phyloP scores from a whole-genome alignment of 2,329 filamentous ascomycete genomes.

The Claviceps sp. region DNA sequence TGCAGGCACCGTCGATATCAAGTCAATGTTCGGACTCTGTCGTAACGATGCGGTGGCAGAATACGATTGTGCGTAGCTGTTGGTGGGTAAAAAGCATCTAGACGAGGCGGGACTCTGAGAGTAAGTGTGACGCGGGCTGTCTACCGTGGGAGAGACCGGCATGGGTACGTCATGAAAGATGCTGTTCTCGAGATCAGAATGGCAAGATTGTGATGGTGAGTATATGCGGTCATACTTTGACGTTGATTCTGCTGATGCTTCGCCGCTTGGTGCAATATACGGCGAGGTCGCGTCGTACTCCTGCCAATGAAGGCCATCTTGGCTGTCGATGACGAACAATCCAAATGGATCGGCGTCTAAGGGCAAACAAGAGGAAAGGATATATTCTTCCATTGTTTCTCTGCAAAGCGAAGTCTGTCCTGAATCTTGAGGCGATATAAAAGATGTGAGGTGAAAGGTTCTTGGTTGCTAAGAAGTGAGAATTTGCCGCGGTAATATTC shows the following conservation, averaged over 20 bases:
- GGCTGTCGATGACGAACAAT: not conserved
- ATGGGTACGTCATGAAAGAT: conserved; percentile 1
- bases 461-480: too few species aligned
- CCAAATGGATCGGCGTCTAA: not conserved
- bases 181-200: not conserved
- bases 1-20: conserved; percentile 8
- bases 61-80: conserved; percentile 3
- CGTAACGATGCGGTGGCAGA: conserved; percentile 5
- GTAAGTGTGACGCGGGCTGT: not conserved
- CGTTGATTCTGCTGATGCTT: conserved; percentile 1
- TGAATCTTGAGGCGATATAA: not conserved
- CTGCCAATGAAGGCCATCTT: not conserved
- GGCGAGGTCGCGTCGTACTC: conserved; percentile 1
- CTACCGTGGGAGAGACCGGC: not conserved
- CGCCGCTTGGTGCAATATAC: not conserved
- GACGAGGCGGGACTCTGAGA: conserved; percentile 2
- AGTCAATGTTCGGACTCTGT: conserved; percentile 9
- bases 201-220: conserved; percentile 2
- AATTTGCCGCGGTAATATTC: too few species aligned
- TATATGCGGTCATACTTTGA: not conserved
- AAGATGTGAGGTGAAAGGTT: not conserved
- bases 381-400: not conserved
- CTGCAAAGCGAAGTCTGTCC: not conserved
- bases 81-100: conserved; percentile 1
- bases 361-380: not conserved